Conservation (phyloP, 2,329 filamentous ascomycete species). For the Verticillium klebahnii region DNA sequence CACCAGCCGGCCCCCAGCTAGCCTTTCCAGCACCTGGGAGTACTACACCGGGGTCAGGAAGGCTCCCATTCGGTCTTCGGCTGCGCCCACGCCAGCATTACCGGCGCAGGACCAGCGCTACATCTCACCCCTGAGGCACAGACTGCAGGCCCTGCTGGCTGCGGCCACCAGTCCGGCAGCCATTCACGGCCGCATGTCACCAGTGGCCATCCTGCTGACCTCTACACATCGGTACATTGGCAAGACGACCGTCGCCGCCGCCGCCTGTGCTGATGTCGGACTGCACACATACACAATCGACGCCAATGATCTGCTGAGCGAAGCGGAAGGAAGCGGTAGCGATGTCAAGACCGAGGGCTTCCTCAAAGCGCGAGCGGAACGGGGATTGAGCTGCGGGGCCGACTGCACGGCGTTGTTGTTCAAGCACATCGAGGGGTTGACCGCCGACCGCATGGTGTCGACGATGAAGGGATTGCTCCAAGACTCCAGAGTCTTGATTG, state of each 20-base stretch:
- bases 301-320: conserved; percentile 90
- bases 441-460: conserved; percentile 82
- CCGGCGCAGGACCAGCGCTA: conserved; percentile 44
- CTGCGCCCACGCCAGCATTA: conserved; percentile 24
- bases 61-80: conserved; percentile 45
- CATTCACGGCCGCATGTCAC: conserved; percentile 80
- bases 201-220: conserved; percentile 80
- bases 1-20: conserved; percentile 73
- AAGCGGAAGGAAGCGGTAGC: conserved; percentile 77
- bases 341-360: conserved; percentile 95
- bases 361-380: conserved; percentile 79
- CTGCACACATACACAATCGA: conserved; percentile 87
- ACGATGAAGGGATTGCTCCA: conserved; percentile 79
- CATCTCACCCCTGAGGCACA: conserved; percentile 58
- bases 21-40: conserved; percentile 74
- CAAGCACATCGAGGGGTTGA: conserved; percentile 84
- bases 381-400: conserved; percentile 82
- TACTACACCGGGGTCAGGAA: conserved; percentile 81
- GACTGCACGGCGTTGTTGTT: conserved; percentile 82
- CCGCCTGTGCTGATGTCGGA: conserved; percentile 82
- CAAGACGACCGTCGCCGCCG: conserved; percentile 72
- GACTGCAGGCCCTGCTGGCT: conserved; percentile 78
- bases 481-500: conserved; percentile 79
- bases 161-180: conserved; percentile 86
- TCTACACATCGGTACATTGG: conserved; percentile 93